phyloP scores from a whole-genome alignment of 2,329 filamentous ascomycete genomes.

The Calonectria multiphialidica region DNA sequence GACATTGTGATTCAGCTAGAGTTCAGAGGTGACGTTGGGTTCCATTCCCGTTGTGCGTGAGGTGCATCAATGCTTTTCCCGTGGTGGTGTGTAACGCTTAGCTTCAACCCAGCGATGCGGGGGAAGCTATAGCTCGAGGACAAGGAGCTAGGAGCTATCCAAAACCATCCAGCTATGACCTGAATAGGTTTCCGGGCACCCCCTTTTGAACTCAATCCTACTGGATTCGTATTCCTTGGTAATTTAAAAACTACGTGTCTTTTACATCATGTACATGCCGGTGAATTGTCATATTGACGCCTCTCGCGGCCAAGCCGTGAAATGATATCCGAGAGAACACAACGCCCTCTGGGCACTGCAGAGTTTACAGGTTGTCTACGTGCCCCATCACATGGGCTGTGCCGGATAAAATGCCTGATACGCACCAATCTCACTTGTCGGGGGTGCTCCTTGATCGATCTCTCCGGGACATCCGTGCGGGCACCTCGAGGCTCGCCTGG shows the following conservation, averaged over 20 bases:
- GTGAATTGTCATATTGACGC: not conserved
- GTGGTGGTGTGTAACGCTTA: not conserved
- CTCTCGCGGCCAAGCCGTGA: not conserved
- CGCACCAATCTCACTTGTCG: constrained; percentile 20
- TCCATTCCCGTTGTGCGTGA: constrained; percentile 32
- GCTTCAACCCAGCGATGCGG: not conserved
- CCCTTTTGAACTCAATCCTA: not conserved
- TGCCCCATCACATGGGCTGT: constrained; percentile 18
- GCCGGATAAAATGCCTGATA: constrained; percentile 33
- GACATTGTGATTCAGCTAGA: constrained; percentile 29
- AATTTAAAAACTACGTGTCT: not conserved
- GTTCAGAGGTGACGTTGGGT: constrained; percentile 27
- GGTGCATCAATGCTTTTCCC: constrained; percentile 3
- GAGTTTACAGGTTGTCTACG: not conserved
- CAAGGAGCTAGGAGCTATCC: not conserved
- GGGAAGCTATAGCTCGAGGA: constrained; percentile 16
- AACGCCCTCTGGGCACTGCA: not conserved
- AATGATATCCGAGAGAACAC: constrained; percentile 26
- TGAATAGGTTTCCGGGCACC: not conserved
- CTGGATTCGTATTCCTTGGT: not conserved
- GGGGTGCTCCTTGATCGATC: constrained; percentile 33
- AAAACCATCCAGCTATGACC: not conserved
- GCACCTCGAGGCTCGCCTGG: not conserved
- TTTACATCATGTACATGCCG: not conserved
- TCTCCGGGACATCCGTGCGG: constrained; percentile 31